Conservation (phyloP, 352 stramenopile genomes). For the Plasmopara halstedii region DNA sequence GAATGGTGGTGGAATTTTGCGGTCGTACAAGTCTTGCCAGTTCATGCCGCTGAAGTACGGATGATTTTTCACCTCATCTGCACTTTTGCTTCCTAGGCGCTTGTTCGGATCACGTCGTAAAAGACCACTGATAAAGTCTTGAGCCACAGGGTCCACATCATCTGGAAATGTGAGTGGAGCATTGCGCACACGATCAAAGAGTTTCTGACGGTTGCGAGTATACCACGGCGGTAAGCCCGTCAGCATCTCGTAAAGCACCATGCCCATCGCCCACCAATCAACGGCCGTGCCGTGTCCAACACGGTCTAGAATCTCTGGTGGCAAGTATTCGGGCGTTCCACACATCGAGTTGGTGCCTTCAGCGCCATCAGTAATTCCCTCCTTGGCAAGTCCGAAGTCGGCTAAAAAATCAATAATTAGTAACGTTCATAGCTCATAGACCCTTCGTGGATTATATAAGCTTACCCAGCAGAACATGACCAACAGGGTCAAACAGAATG, state of each 20-base stretch:
- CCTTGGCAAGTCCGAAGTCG: slow-evolving; percentile 85
- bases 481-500: slow-evolving; percentile 73
- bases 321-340: slow-evolving; percentile 89
- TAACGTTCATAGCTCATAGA: neutral
- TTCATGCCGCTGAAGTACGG: slow-evolving; percentile 77
- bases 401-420: slow-evolving; percentile 20
- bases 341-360: slow-evolving; percentile 87
- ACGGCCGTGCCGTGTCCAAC: slow-evolving; percentile 86
- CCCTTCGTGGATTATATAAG: neutral
- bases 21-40: slow-evolving; percentile 78
- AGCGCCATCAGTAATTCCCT: slow-evolving; percentile 75
- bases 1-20: slow-evolving; percentile 78
- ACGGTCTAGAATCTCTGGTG: slow-evolving; percentile 87
- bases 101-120: slow-evolving; percentile 76
- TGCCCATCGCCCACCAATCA: slow-evolving; percentile 90
- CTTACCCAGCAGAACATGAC: slow-evolving; percentile 62
- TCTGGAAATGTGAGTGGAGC: slow-evolving; percentile 85
- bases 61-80: slow-evolving; percentile 82
- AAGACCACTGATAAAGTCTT: slow-evolving; percentile 76
- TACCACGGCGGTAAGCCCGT: slow-evolving; percentile 89
- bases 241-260: slow-evolving; percentile 93
- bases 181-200: slow-evolving; percentile 87
- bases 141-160: slow-evolving; percentile 60
- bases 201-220: slow-evolving; percentile 89
- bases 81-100: slow-evolving; percentile 64